These are phyloP conservation scores for Flaveria brownii DNA, from an alignment of 129 eudicot genomes.

Conservation along the genomic window DNA sequence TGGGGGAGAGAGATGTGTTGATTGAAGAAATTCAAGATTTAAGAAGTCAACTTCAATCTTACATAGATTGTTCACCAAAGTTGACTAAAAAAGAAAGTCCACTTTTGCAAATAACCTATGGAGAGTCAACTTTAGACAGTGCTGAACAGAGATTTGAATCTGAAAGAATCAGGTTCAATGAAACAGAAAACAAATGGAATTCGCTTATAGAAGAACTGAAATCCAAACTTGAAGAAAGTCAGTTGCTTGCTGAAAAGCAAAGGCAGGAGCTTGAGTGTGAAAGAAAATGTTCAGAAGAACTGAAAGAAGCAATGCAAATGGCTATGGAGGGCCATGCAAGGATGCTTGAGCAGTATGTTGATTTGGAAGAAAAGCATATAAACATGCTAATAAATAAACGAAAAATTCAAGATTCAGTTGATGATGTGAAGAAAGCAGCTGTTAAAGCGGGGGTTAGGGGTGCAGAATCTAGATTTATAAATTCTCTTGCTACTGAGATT, in stretches of 20 bases:
- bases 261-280: constrained; percentile 64
- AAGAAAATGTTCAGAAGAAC: constrained; percentile 82
- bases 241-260: constrained; percentile 52
- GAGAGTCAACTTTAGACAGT: constrained; percentile 53
- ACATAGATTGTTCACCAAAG: constrained; percentile 65
- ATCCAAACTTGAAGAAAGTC: constrained; percentile 59
- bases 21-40: constrained; percentile 89
- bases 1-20: constrained; percentile 96
- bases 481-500: constrained; percentile 78
- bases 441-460: constrained; percentile 78
- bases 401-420: constrained; percentile 71
- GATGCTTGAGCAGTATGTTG: constrained; percentile 92
- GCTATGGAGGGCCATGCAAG: constrained; percentile 98
- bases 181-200: constrained; percentile 82
- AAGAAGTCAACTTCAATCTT: constrained; percentile 75
- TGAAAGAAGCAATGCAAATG: constrained; percentile 89
- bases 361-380: constrained; percentile 87
- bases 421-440: constrained; percentile 89
- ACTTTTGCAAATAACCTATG: constrained; percentile 55
- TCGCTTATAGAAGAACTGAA: constrained; percentile 68
- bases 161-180: constrained; percentile 64
- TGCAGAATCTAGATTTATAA: constrained; percentile 76
- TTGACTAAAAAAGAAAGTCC: constrained; percentile 43
- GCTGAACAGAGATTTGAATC: constrained; percentile 62
- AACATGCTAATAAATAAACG: constrained; percentile 75